Base-by-base conservation (phyloP, 345 rosid species). In the Corchorus capsularis region DNA sequence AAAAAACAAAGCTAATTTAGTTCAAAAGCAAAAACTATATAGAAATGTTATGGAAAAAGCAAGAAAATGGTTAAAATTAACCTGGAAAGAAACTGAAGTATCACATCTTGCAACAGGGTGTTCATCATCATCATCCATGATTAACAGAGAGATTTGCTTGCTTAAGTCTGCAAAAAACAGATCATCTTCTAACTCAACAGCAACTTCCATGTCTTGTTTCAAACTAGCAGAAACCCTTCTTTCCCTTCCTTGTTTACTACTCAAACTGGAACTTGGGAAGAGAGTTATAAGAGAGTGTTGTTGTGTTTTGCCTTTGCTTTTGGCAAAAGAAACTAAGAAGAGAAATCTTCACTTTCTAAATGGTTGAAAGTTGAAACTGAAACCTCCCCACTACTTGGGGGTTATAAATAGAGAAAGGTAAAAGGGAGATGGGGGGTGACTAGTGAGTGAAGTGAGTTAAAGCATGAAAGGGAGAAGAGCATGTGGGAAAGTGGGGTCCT, bases 151-250 rank as follows among this genome's bases (percentile, higher is more conserved):
- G 78, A 95, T 92, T 78, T 83, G 97, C 89, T 82, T 92, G 91
- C 94, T 93, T 46, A 95, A 83, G 85, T 95, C 98, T 71, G 98
- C 98, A 78, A 92, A 95, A 79, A 84, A 86, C 82, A 89, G 63
- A 80, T 93, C 99, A 87, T 95, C 99, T 83, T 95, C 99, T 47
- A 90, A 79, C 76, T 92, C 98, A 86, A 88, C 80, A 56, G 90
- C 81, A 57, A 81, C 82, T 78, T 84, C 87, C 88, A 83, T 82
- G 43, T 45, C 39, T 59, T 52, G 14, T 12, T 27, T 27, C 20
- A 41, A 52, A 45, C 71, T 20, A 66, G 41, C 12, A 3, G 11
- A 22, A 39, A 39, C 43, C 1, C 43, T 39, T 39, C 43, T 62
- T 62, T 4, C 27, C 27, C 39, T 41, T 61, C 3, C 41, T 15